phyloP scores from a whole-genome alignment of 108 stramenopile species.

The Schizochytrium sp. region DNA sequence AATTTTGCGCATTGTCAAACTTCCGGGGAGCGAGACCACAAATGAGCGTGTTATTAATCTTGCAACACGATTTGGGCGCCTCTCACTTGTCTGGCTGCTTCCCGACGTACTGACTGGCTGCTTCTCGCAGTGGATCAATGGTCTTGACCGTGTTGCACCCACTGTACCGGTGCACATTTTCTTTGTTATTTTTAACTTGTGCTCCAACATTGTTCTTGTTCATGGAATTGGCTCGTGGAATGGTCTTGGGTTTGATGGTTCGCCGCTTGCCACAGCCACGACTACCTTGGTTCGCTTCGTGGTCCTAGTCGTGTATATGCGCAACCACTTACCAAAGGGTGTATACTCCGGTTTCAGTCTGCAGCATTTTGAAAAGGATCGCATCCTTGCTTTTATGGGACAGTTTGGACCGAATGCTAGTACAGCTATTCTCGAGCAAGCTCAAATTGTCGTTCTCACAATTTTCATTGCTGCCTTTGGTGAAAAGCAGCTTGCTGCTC shows the following conservation, averaged over 20 bases:
- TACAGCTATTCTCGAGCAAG: conserved; percentile 22
- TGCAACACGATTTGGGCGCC: conserved; percentile 8
- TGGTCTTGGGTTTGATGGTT: conserved; percentile 32
- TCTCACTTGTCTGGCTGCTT: conserved; percentile 7
- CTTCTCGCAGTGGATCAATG: conserved; percentile 50
- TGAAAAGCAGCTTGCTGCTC: conserved; percentile 42
- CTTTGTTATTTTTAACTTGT: background rate
- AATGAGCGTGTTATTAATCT: conserved; percentile 49
- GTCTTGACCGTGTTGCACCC: conserved; percentile 5
- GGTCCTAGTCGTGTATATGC: conserved; percentile 4
- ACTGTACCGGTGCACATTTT: conserved; percentile 43
- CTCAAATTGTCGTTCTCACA: conserved; percentile 55
- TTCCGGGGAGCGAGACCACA: conserved; percentile 10
- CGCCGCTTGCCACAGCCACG: conserved; percentile 22
- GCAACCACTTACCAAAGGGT: conserved; percentile 33
- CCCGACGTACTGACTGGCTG: conserved; percentile 20
- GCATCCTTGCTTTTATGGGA: background rate
- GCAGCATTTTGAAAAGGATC: background rate
- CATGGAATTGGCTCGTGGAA: background rate
- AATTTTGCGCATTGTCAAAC: background rate
- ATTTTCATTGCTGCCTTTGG: conserved; percentile 59
- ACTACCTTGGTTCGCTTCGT: background rate
- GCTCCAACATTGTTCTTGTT: conserved; percentile 25
- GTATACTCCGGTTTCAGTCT: background rate
- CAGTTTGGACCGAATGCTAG: conserved; percentile 7